Conservation (phyloP, 1,284 basidiomycete genomes). For the Xerocomus cyaneibrunnescens region DNA sequence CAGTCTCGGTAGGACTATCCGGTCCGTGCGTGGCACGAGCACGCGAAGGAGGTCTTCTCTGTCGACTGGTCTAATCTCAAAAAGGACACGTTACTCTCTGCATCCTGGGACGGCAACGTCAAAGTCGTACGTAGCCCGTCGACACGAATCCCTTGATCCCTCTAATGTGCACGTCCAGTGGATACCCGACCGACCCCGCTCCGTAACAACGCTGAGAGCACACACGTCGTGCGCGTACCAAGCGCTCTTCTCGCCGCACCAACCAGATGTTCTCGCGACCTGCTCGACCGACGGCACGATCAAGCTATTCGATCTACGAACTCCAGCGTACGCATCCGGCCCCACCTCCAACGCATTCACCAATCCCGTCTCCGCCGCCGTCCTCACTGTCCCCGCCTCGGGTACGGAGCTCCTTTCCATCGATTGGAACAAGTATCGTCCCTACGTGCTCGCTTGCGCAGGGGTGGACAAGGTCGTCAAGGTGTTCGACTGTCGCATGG, state of each 20-base stretch:
- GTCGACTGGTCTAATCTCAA: constrained; percentile 96
- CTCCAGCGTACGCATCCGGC: constrained; percentile 48
- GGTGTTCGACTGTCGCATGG: constrained; percentile 87
- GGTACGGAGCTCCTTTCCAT: constrained; percentile 72
- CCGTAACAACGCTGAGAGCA: constrained; percentile 78
- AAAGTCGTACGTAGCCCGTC: constrained; percentile 67
- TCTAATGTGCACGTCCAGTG: constrained; percentile 54
- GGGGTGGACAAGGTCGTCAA: constrained; percentile 81
- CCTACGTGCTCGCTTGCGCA: constrained; percentile 74
- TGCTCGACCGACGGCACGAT: constrained; percentile 85
- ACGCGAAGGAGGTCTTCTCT: constrained; percentile 90
- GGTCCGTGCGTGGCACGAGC: constrained; percentile 92
- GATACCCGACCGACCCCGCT: constrained; percentile 78
- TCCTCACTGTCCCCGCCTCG: constrained; percentile 69
- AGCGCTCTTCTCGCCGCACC: constrained; percentile 89
- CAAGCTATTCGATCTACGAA: constrained; percentile 78
- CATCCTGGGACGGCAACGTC: constrained; percentile 90
- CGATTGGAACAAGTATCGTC: constrained; percentile 93
- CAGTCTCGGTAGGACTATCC: constrained; percentile 72
- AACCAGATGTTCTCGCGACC: constrained; percentile 77
- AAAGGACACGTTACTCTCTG: constrained; percentile 87
- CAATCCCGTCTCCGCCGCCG: constrained; percentile 60
- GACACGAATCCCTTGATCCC: background rate
- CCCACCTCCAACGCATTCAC: constrained; percentile 55
- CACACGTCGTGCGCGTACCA: constrained; percentile 87